These are phyloP conservation scores for Colletotrichum tofieldiae DNA, from an alignment of 2,329 filamentous ascomycete species.

Conservation along the genomic window DNA sequence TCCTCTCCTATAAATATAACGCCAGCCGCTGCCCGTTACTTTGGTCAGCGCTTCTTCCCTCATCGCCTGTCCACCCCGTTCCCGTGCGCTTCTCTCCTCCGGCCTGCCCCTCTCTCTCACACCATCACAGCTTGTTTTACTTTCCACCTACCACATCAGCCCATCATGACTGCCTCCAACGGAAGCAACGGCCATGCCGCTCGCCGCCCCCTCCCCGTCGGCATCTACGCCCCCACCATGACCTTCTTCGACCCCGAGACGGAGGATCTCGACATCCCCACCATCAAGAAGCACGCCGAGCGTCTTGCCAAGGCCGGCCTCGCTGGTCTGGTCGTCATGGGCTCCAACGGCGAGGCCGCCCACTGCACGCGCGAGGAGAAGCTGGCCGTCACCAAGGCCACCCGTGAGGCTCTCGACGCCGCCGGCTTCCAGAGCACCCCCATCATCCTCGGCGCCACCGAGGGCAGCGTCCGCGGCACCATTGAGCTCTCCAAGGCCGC, in stretches of 20 bases:
- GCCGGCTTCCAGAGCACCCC: conserved; percentile 84
- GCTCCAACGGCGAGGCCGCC: conserved; percentile 91
- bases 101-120: conserved; percentile 6
- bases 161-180: conserved; percentile 45
- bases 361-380: conserved; percentile 88
- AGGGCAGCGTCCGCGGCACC: conserved; percentile 87
- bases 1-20: conserved; percentile 52
- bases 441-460: conserved; percentile 86
- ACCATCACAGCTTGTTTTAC: conserved; percentile 34
- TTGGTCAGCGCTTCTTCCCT: conserved; percentile 5
- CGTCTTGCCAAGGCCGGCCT: conserved; percentile 84
- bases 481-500: conserved; percentile 80
- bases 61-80: conserved; percentile 43
- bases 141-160: conserved; percentile 21
- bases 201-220: conserved; percentile 77
- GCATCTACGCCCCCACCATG: conserved; percentile 91
- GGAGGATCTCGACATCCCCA: conserved; percentile 86
- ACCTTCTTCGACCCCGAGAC: conserved; percentile 90
- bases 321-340: conserved; percentile 87
- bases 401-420: conserved; percentile 85
- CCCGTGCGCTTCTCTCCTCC: conserved; percentile 21
- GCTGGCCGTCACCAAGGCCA: conserved; percentile 80
- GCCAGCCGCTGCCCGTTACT: conserved; percentile 23
- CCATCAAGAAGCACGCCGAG: conserved; percentile 85
- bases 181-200: conserved; percentile 47